Percentiles rank a stretch among this genome's conserved stretches.
phyloP scores from a whole-genome alignment of 225 moss, liverwort and hornwort genomes.

The Bryoerythrophyllum caledonicum region DNA sequence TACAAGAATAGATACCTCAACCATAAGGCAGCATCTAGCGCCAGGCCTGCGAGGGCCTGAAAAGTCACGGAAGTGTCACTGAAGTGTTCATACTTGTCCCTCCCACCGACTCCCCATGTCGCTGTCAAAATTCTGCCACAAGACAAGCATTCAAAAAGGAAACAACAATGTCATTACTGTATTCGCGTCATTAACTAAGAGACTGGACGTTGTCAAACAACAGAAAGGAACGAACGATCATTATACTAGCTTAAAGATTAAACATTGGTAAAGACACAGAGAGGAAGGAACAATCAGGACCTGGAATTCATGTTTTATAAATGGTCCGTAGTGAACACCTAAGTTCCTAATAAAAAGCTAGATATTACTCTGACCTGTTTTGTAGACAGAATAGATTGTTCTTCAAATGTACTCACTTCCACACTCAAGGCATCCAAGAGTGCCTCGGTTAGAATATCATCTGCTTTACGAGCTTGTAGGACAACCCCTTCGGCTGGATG shows the following conservation, averaged over 20 bases:
- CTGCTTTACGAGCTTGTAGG: slow-evolving; percentile 60
- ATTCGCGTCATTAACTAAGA: background rate
- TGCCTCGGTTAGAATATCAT: slow-evolving; percentile 60
- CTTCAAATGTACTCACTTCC: slow-evolving; percentile 68
- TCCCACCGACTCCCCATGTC: slow-evolving; percentile 60
- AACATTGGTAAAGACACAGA: background rate
- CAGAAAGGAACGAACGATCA: slow-evolving; percentile 1
- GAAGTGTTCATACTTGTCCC: slow-evolving; percentile 40
- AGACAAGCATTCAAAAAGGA: slow-evolving; percentile 25
- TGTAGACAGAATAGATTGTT: slow-evolving; percentile 53
- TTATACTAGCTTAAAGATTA: background rate
- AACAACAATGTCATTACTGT: background rate
- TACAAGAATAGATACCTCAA: no score
- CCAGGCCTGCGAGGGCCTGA: no score
- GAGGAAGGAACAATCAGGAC: background rate
- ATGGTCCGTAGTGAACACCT: background rate
- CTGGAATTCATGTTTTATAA: background rate
- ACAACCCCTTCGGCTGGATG: slow-evolving; percentile 73
- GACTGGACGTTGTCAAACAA: background rate
- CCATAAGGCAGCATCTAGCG: no score
- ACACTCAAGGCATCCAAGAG: slow-evolving; percentile 68
- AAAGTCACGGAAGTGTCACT: no score
- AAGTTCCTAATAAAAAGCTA: background rate
- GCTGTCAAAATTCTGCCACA: slow-evolving; percentile 50
- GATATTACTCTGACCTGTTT: slow-evolving; percentile 45